These are phyloP conservation scores for Macadamia tetraphylla DNA, from an alignment of 164 flowering plant species.

Conservation along the genomic window DNA sequence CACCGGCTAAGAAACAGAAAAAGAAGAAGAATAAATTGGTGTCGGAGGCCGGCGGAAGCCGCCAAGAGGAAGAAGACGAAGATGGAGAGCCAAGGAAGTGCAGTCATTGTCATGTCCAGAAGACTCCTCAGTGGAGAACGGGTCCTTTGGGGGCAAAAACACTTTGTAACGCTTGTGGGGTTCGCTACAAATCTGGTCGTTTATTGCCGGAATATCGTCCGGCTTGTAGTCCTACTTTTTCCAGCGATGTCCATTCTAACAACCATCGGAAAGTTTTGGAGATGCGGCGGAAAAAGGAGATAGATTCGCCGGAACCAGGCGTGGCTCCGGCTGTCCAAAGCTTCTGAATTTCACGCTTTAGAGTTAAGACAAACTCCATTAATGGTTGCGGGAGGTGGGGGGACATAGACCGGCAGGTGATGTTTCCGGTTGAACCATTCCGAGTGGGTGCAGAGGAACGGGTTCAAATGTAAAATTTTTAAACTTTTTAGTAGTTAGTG, in stretches of 20 bases:
- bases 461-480: too few species aligned
- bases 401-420: too few species aligned
- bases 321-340: conserved; percentile 25
- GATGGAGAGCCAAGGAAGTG: conserved; percentile 38
- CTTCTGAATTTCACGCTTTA: conserved; percentile 16
- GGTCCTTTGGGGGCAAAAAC: conserved; percentile 88
- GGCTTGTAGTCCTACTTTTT: conserved; percentile 81
- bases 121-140: conserved; percentile 92
- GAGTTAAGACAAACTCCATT: too few species aligned
- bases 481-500: too few species aligned
- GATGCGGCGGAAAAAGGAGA: conserved; percentile 60
- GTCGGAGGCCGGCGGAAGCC: conserved; percentile 15
- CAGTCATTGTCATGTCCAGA: conserved; percentile 73
- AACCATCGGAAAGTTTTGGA: conserved; percentile 81
- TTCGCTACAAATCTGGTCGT: conserved; percentile 86
- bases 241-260: conserved; percentile 65
- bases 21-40: conserved; percentile 20
- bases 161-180: conserved; percentile 91
- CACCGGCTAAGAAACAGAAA: conserved; percentile 34
- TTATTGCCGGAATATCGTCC: conserved; percentile 85
- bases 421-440: too few species aligned
- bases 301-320: conserved; percentile 16
- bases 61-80: not conserved
- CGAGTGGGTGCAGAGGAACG: too few species aligned
- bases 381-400: too few species aligned